Conservation (phyloP, 2,329 filamentous ascomycete species). For the Exophiala sp. region DNA sequence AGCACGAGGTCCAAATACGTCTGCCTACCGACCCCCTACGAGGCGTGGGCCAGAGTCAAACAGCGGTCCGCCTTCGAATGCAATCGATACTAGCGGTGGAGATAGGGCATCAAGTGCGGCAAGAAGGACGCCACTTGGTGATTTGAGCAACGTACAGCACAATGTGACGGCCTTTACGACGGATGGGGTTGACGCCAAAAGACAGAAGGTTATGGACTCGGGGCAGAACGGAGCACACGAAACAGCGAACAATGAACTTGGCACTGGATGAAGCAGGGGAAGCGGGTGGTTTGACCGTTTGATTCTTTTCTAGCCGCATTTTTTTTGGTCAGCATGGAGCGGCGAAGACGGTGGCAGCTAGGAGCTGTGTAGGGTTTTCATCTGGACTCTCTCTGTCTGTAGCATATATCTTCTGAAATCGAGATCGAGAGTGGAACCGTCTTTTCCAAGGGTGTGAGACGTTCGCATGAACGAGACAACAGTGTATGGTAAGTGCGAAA, state of each 20-base stretch:
- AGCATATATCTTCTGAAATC: too few species aligned
- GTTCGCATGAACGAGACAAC: too few species aligned
- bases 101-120: slow-evolving; percentile 17
- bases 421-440: too few species aligned
- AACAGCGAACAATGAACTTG: neutral
- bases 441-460: too few species aligned
- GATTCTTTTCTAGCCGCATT: too few species aligned
- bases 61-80: slow-evolving; percentile 19
- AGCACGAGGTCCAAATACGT: slow-evolving; percentile 14
- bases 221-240: neutral
- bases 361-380: too few species aligned
- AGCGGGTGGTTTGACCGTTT: neutral
- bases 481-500: too few species aligned
- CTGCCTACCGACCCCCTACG: slow-evolving; percentile 41
- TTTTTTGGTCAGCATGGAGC: too few species aligned
- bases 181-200: slow-evolving; percentile 26
- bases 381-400: too few species aligned
- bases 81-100: slow-evolving; percentile 23
- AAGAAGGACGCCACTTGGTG: slow-evolving; percentile 41
- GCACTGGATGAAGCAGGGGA: slow-evolving; percentile 2
- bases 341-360: too few species aligned
- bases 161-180: slow-evolving; percentile 14
- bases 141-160: slow-evolving; percentile 40
- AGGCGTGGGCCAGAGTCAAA: slow-evolving; percentile 35
- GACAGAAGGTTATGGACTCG: slow-evolving; percentile 20